Base-by-base conservation (phyloP, 2,329 filamentous ascomycete species). In the Fusarium pininemorale region DNA sequence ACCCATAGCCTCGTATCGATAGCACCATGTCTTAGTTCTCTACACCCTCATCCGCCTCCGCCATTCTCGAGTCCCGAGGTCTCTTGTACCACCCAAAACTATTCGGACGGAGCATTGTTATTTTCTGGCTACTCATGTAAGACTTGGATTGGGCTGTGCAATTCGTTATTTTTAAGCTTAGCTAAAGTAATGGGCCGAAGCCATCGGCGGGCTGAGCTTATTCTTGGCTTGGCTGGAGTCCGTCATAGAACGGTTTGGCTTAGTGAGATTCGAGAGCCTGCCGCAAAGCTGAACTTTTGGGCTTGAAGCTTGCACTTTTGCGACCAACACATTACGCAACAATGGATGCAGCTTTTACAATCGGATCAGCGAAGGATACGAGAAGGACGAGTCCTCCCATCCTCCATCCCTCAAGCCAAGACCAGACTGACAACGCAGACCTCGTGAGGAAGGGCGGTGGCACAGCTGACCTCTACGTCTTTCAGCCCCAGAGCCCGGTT, bases 381-480 rank as follows among this genome's bases (percentile, higher is more conserved):
- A 73, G 53, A 18, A 74, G 60, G 70, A 70, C 10, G 4, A 63
- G 45, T 48, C 42, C 26, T 39, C 6, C 56, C 20, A 47, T 41
- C 28, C 18, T 39, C 44, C 6, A n/a, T n/a, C 11, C 5, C 24
- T 28, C 10, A 30, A 37, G 30, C 47, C 56, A 67, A 50, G 47
- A 22, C 7, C 38, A 20, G 42, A 35, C 8, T 56, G 51, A 32
- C 61, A 63, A 47, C 53, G 26, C 45, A 57, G 32, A 41, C 38
- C 41, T 44, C n/a, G 28, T 24, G 57, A 47, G 38, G 9, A 50
- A 15, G 22, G 39, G 66, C 35, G 39, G 69, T 71, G 66, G 66
- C 53, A 71, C 70, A 73, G 66, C 35, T 74, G 70, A 73, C 61
- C 56, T 58, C 30, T 28, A 54, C 39, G 7, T 24, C n/a, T 50